Conservation (phyloP, 768 basidiomycete species). For the Chlorophyllum brunneum region DNA sequence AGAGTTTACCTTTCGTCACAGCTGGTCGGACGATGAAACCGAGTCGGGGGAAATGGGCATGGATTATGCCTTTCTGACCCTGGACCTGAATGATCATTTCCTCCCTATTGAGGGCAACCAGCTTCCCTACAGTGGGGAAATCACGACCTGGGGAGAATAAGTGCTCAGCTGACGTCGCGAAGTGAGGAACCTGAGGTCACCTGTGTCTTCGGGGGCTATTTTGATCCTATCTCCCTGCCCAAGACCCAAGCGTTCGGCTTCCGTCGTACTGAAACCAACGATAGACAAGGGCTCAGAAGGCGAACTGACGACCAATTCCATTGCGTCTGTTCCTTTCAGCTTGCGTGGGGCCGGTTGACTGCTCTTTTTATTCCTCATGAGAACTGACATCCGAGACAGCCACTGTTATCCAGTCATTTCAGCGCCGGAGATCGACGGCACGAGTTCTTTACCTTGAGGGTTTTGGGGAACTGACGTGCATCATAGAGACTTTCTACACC, state of each 20-base stretch:
- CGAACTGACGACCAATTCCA: conserved; percentile 33
- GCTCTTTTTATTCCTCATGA: conserved; percentile 27
- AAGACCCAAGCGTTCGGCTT: conserved; percentile 40
- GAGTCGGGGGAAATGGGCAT: conserved; percentile 53
- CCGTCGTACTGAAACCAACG: conserved; percentile 43
- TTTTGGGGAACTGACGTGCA: conserved; percentile 31
- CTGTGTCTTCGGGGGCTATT: conserved; percentile 46
- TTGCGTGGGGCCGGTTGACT: conserved; percentile 20
- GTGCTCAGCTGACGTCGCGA: neutral
- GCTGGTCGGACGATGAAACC: conserved; percentile 28
- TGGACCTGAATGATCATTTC: conserved; percentile 46
- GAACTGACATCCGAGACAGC: conserved; percentile 36
- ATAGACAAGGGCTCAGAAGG: conserved; percentile 31
- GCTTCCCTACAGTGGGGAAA: conserved; percentile 43
- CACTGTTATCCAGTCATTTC: conserved; percentile 31
- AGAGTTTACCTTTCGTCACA: conserved; percentile 14
- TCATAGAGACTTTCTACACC: conserved; percentile 35
- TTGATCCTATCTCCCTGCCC: conserved; percentile 33
- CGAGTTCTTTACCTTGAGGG: conserved; percentile 29
- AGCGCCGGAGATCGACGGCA: neutral
- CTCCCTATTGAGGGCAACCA: conserved; percentile 45
- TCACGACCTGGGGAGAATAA: conserved; percentile 26
- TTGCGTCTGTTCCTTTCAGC: conserved; percentile 40
- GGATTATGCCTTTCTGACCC: conserved; percentile 34
- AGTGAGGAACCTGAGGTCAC: conserved; percentile 24